A percentile compares a stretch with the other conserved stretches of the same genome.
phyloP scores from a whole-genome alignment of 2,329 filamentous ascomycete species.

The Penicillium sp. region DNA sequence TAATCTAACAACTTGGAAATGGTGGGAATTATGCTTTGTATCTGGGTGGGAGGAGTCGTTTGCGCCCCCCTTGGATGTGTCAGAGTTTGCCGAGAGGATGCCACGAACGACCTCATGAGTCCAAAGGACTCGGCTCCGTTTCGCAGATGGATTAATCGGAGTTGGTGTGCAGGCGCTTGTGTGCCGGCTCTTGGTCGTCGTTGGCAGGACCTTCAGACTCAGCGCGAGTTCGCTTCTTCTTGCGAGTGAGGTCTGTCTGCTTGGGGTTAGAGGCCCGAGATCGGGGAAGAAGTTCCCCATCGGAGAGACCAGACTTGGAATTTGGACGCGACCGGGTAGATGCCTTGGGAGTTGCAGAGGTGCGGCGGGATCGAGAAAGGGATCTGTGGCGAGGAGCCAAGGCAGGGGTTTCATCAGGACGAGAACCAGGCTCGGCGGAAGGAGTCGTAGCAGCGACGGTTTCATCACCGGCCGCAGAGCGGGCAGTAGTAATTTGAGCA shows the following conservation, averaged over 20 bases:
- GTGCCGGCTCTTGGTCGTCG: constrained; percentile 8
- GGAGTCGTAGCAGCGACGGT: constrained; percentile 1
- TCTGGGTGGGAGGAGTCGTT: background rate
- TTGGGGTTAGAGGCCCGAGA: constrained; percentile 1
- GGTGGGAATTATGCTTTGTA: background rate
- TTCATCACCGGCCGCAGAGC: background rate
- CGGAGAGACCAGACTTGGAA: constrained; percentile 3
- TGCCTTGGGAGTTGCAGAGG: background rate
- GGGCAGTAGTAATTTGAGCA: background rate
- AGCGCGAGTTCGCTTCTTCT: constrained; percentile 13
- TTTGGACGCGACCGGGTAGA: background rate
- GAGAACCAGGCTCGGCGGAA: constrained; percentile 3
- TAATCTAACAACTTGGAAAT: background rate
- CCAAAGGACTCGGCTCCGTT: background rate
- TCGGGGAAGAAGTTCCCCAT: constrained; percentile 1
- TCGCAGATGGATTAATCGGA: constrained; percentile 7
- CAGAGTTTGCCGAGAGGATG: background rate
- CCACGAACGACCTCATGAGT: too few relatives aligned
- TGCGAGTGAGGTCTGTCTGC: constrained; percentile 1
- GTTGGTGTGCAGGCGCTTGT: constrained; percentile 14
- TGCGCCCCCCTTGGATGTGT: background rate
- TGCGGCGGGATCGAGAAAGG: constrained; percentile 1
- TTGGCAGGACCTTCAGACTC: constrained; percentile 5
- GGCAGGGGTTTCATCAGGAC: constrained; percentile 3
- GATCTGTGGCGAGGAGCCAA: constrained; percentile 6